A percentile compares a stretch with the other conserved stretches of the same genome.
Conservation (phyloP, 257 asterid species). For the Nicotiana paniculata region DNA sequence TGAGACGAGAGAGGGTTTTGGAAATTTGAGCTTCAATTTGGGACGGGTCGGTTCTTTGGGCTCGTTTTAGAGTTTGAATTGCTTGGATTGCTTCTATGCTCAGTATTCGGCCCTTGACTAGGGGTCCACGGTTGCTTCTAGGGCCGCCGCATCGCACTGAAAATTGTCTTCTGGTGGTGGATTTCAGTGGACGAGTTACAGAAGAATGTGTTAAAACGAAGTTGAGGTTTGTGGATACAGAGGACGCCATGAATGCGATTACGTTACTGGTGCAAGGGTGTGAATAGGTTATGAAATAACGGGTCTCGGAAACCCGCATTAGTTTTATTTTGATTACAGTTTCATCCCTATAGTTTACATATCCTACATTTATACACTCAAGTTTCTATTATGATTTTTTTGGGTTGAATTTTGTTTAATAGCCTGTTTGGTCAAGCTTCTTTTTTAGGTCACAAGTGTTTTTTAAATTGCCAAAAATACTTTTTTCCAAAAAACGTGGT, state of each 20-base stretch:
- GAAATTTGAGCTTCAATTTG: conserved; percentile 20
- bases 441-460: too few species aligned
- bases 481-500: too few species aligned
- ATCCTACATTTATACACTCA: background rate
- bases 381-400: too few species aligned
- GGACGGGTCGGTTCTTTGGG: conserved; percentile 44
- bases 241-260: conserved; percentile 2
- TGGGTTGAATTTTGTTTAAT: too few species aligned
- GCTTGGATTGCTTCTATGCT: conserved; percentile 94
- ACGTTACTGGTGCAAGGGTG: background rate
- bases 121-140: conserved; percentile 75
- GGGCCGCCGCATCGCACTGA: conserved; percentile 76
- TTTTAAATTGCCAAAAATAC: too few species aligned
- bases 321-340: background rate
- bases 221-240: background rate
- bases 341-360: background rate
- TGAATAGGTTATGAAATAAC: background rate
- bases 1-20: conserved; percentile 59
- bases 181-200: background rate
- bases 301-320: background rate
- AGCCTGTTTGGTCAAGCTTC: too few species aligned
- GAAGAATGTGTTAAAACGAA: conserved; percentile 24
- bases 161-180: conserved; percentile 21
- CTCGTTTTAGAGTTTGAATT: conserved; percentile 78
- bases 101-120: conserved; percentile 62